Base-by-base conservation (phyloP, 106 monocot species). In the Phalaenopsis equestris region DNA sequence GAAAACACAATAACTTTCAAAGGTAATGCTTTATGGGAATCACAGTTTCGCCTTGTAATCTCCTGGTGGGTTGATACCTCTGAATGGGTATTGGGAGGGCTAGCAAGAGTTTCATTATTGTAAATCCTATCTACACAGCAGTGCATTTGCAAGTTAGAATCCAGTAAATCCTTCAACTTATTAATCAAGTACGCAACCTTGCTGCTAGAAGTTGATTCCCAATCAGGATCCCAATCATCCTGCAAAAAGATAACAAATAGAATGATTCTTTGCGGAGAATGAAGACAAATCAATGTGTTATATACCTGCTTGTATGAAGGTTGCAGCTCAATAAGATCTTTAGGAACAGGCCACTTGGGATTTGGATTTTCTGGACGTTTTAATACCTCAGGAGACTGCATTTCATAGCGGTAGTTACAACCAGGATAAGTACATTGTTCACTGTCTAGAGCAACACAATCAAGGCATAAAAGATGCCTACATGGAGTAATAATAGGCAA, bases 301-400 rank as follows among this genome's bases (percentile, higher is more conserved):
- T 47, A 80, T 80, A 72, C 99, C 91, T 99, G 99, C 81, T 95
- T 86, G 81, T 99, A 95, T 73, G 99, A 99, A 84, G 99, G 99
- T 80, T 99, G 99, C 80, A 99, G 83, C 82, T 99, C 99, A 78
- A 99, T 99, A 79, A 99, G 95, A 82, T 99, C 99, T 80, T 99
- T 99, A 36, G 99, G 99, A 65, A 99, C 99, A 75, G 94, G 88
- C 99, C 99, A 99, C 77, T 99, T 99, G 2, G 99, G 99, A 83
- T 93, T 95, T 81, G 99, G 99, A 87, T 99, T 99, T 88, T 99
- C 99, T 83, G 93, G 93, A n/a, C 99, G 91, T 77, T 88, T 81
- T 84, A 91, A 85, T 84, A 56, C 82, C 88, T 99, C 99, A 78
- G 99, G 99, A 88, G 83, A 83, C 80, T 99, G 95, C 99, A 99